Evolutionary conservation across 768 basidiomycete genomes (phyloP), one percentile per base, ranked within the genome.

Genomic region (Leccinum obscurum): DNA sequence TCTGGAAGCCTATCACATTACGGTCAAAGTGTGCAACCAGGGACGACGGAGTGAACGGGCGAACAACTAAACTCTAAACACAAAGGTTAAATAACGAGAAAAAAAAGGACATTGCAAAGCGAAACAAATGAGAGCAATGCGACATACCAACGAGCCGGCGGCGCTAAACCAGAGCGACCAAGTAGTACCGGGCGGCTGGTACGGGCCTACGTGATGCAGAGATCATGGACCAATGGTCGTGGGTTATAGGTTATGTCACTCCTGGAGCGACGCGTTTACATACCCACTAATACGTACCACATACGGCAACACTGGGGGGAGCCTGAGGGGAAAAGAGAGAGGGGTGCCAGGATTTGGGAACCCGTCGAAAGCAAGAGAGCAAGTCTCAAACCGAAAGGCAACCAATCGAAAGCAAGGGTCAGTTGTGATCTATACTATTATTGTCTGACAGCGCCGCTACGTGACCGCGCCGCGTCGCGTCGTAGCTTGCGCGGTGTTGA

Each of bases 101-200:
- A 9, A 44, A 44, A 46, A 10, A 20, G n/a, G 44, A 46, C 44
- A 46, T 20, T 46, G 44, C 5, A 46, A 46, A 46, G 20, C 44
- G 44, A 13, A 46, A 20, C 20, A 6, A 46, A 20, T 46, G 44
- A 20, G 44, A 46, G 44, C 20, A 46, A 46, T 7, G 20, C 44
- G 44, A 46, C 35, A 30, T 32, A 32, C 53, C 35, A 41, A 35
- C 15, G 22, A 56, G 52, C 68, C 66, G 56, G 35, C 57, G 55
- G 48, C 24, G 48, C 22, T 49, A 20, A 20, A 46, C n/a, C n/a
- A 20, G 44, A 11, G 20, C 11, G 44, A 46, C 20, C 20, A 44
- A 44, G 17, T 2, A 46, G 10, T 46, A 46, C 44, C 44, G 20
- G n/a, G n/a, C n/a, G 10, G 41, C n/a, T 44, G 41, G 41, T 44